Conservation (phyloP, 2,329 filamentous ascomycete species). For the Chaetothyriales sp. region DNA sequence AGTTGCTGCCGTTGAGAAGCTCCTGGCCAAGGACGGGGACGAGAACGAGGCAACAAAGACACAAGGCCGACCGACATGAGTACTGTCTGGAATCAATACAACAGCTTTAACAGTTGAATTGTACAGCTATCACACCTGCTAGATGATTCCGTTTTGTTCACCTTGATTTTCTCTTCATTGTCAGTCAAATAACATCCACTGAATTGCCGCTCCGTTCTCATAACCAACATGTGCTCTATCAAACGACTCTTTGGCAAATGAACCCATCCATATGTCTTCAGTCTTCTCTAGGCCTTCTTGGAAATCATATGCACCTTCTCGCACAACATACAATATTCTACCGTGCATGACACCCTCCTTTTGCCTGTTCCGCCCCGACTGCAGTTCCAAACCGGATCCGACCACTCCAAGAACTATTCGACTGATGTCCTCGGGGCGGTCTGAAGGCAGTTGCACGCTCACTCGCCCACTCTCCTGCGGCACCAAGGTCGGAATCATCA, state of each 20-base stretch:
- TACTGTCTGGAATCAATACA: neutral
- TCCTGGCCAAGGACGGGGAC: conserved; percentile 27
- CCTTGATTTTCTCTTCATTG: neutral
- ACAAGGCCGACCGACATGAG: neutral
- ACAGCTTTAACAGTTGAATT: neutral
- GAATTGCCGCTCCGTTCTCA: neutral
- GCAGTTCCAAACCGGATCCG: conserved; percentile 7
- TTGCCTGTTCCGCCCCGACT: conserved; percentile 5
- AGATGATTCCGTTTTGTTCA: neutral
- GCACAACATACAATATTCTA: conserved; percentile 29
- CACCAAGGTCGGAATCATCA: conserved; percentile 27
- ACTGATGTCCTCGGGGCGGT: conserved; percentile 27
- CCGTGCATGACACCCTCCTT: conserved; percentile 22
- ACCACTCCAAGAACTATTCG: conserved; percentile 12
- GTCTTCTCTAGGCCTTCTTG: conserved; percentile 28
- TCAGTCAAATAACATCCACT: neutral
- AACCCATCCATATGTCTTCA: conserved; percentile 31
- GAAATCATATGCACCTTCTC: conserved; percentile 30
- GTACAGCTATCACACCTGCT: neutral
- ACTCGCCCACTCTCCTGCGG: conserved; percentile 24
- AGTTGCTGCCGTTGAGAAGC: conserved; percentile 45
- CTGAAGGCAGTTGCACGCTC: conserved; percentile 26
- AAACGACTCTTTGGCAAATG: conserved; percentile 15
- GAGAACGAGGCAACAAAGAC: neutral
- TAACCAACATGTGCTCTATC: conserved; percentile 1